Conservation (phyloP, 805 yeast species). For the Candida palmyrensis region DNA sequence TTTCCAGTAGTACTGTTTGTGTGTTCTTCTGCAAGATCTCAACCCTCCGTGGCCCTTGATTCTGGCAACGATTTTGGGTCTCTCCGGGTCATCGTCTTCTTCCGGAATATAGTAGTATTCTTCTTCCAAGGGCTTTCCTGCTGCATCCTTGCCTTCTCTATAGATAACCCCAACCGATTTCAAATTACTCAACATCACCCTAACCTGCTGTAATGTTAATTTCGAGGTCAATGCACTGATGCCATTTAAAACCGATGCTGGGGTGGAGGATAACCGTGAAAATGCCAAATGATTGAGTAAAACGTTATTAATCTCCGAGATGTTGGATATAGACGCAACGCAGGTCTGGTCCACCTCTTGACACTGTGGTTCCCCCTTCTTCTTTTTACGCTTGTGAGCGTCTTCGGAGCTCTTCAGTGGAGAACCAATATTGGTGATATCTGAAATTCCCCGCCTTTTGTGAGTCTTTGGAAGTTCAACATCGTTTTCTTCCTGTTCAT, state of each 20-base stretch:
- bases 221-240: conserved; percentile 52
- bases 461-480: conserved; percentile 25
- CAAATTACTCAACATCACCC: conserved; percentile 39
- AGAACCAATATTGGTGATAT: conserved; percentile 14
- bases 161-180: conserved; percentile 80
- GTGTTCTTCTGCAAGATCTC: conserved; percentile 88
- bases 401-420: not conserved
- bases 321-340: conserved; percentile 19
- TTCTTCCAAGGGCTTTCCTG: conserved; percentile 90
- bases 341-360: conserved; percentile 22
- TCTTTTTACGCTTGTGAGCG: conserved; percentile 12
- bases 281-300: conserved; percentile 84
- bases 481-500: conserved; percentile 19
- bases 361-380: conserved; percentile 8
- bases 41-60: conserved; percentile 77
- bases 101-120: conserved; percentile 91
- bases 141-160: conserved; percentile 92
- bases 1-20: conserved; percentile 82
- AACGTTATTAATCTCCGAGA: conserved; percentile 55
- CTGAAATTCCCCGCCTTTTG: too few relatives aligned
- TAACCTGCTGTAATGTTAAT: conserved; percentile 40
- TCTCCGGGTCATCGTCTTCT: conserved; percentile 64
- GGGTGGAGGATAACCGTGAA: conserved; percentile 82
- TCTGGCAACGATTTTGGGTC: conserved; percentile 66
- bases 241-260: conserved; percentile 64